Base-by-base conservation (phyloP, 2,329 filamentous ascomycete genomes). In the Cladophialophora exuberans region DNA sequence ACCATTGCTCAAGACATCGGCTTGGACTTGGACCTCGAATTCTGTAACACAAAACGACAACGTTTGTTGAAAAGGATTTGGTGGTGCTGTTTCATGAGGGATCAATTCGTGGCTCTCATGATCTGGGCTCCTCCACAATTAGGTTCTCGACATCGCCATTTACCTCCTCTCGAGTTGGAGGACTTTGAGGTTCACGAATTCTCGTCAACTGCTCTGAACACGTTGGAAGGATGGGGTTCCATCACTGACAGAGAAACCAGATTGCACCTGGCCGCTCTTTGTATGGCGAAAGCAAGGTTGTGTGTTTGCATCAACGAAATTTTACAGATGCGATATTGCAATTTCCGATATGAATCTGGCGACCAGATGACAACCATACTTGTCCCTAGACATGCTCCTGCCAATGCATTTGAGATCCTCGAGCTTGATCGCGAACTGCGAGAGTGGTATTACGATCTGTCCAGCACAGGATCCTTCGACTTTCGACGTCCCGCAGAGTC, bases 61-160 rank as follows among this genome's bases (percentile, higher is more conserved):
- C 89, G 85, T 66, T 76, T 96, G 48, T 95, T 91, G 88, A 96
- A 96, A 74, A 83, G 91, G 47, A 92, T 97, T 63, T 97, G 92
- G 93, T 97, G 93, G 92, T 95, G 89, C 30, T 95, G 90, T 61
- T 96, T 96, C 67, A 96, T 96, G 84, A 86, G 92, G 48, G 92
- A 97, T 72, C 88, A 91, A 45, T 81, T 96, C 35, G 90, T 97
- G 60, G 93, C 92, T 1, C 77, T 97, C 10, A 92, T 92, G 54
- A 97, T 97, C 90, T 84, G 92, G 56, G 84, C 92, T 48, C 92
- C 91, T 5, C 96, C 91, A 25, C 82, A 91, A 51, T 93, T 97
- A 72, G 95, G 96, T 78, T 87, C 91, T 58, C 89, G 94, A 65
- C 67, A 52, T 46, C 42, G 43, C 15, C 25, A 47, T 31, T 18